phyloP scores from a whole-genome alignment of 345 rosid genomes.

The Euclidium syriacum region DNA sequence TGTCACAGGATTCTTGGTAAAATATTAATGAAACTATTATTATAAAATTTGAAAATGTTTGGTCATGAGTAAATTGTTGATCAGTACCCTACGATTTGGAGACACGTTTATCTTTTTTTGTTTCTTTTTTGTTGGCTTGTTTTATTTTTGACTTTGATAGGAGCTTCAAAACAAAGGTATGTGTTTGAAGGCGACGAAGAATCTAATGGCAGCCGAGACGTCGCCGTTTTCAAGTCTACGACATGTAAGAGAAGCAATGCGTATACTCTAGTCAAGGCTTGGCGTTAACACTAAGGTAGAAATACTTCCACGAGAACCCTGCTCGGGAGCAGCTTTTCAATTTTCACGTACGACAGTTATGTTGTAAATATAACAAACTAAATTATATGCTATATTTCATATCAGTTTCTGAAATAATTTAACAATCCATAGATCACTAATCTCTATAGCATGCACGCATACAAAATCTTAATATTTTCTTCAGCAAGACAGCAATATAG shows the following conservation, averaged over 20 bases:
- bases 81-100: not conserved
- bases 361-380: not conserved
- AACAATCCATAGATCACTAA: not conserved
- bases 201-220: conserved; percentile 11
- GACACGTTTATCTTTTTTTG: not conserved
- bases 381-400: not conserved
- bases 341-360: not conserved
- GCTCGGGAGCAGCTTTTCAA: not conserved
- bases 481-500: not conserved
- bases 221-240: not conserved
- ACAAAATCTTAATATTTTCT: not conserved
- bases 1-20: conserved; percentile 17
- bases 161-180: conserved; percentile 8
- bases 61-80: not conserved
- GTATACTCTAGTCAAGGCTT: conserved; percentile 2
- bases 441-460: not conserved
- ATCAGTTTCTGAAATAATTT: not conserved
- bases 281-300: not conserved
- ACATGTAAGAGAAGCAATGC: conserved; percentile 10
- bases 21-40: not conserved
- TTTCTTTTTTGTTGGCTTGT: not conserved
- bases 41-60: not conserved
- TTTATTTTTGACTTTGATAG: not conserved
- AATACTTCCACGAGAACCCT: not conserved
- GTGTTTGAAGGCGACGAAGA: conserved; percentile 18